Evolutionary conservation across 1,284 basidiomycete species (phyloP).

Genomic region (Phaffia rhodozyma): DNA sequence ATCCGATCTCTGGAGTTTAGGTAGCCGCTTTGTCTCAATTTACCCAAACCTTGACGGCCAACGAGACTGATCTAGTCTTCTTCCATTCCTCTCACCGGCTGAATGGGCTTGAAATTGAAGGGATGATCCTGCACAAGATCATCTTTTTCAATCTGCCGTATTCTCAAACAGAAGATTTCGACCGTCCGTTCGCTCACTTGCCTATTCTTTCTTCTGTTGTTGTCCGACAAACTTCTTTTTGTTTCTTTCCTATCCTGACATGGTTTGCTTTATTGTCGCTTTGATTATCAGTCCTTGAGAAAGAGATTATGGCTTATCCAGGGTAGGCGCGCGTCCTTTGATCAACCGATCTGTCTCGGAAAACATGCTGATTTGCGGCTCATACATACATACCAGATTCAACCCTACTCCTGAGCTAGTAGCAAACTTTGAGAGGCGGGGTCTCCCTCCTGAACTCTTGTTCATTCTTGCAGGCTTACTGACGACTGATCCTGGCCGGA

Average conservation of each 20-base stretch:
- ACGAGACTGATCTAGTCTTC: background rate
- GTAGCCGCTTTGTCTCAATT: conserved; percentile 20
- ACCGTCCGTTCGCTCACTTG: conserved; percentile 36
- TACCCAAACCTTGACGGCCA: too few relatives aligned
- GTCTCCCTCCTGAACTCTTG: conserved; percentile 55
- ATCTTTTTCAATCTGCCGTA: conserved; percentile 79
- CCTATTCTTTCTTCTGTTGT: background rate
- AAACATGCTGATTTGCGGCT: background rate
- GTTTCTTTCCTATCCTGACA: conserved; percentile 16
- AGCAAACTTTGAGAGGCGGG: conserved; percentile 50
- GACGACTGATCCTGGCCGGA: conserved; percentile 44
- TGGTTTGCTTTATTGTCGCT: conserved; percentile 44
- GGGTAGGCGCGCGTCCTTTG: conserved; percentile 43
- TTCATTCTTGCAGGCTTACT: conserved; percentile 60
- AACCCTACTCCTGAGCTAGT: conserved; percentile 44
- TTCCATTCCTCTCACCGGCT: background rate
- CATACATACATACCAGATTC: conserved; percentile 40
- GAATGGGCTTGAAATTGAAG: conserved; percentile 18
- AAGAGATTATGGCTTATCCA: conserved; percentile 58
- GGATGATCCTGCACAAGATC: conserved; percentile 84
- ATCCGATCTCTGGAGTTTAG: conserved; percentile 46
- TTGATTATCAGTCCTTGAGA: conserved; percentile 48
- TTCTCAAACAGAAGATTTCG: conserved; percentile 45
- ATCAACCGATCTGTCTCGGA: background rate
- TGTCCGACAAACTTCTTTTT: background rate